Base-by-base conservation (phyloP, 768 basidiomycete genomes). In the Imleria badia region DNA sequence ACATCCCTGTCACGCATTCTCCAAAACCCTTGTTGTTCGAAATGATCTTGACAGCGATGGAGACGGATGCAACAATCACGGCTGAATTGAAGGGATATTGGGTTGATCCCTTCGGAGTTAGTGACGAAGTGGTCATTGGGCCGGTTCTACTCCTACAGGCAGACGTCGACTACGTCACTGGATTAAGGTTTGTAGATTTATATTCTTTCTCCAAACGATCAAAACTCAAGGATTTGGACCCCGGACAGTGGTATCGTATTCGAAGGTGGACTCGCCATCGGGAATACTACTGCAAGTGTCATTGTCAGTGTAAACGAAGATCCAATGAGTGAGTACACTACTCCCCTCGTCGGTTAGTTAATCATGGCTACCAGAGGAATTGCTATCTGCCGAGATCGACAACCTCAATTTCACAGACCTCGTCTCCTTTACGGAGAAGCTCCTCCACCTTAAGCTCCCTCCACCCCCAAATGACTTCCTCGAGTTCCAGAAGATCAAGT, bases 391-490 rank as follows among this genome's bases (percentile, higher is more conserved):
- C 41, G 51, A 54, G 42, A 26, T 57, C 35, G 47, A 54, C 42
- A 57, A 57, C 7, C 52, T 57, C 23, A 52, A 43, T 15, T 52
- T 57, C 40, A 9, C 39, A 6, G 46, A 57, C 26, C 20, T 57
- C n/a, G 41, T 54, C 39, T 22, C 46, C 14, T 53, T 57, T 30
- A 47, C 45, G 20, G 52, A 54, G 43, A 57, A 39, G 15, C 46
- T 57, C 10, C 30, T 52, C 8, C 45, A 30, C 10, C 29, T 47
- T 14, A 19, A n/a, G 17, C 35, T 57, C 35, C 51, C 52, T 23
- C 39, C 35, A 23, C 52, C 56, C 6, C 56, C 51, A 19, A 48
- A 41, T 11, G 45, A 54, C 40, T 56, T 57, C 46, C 56, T 57
- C 38, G 40, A 48, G 22, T 57, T 57, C 30, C 5, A 54, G 22